These are phyloP conservation scores for Yarrowia yakushimensis DNA, from an alignment of 805 yeast species.

Conservation along the genomic window DNA sequence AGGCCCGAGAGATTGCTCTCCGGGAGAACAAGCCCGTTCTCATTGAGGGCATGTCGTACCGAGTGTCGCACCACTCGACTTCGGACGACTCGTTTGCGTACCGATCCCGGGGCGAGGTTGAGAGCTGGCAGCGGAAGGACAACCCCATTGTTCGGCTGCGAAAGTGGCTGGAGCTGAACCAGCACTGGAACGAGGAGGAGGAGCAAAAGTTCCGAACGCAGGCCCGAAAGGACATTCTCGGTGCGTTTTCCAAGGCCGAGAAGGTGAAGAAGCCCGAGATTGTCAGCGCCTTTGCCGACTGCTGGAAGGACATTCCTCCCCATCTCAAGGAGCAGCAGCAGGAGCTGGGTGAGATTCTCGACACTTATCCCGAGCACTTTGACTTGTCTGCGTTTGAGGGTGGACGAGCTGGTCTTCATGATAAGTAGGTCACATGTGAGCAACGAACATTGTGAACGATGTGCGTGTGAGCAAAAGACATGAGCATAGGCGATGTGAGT, in stretches of 20 bases:
- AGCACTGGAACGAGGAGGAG: constrained; percentile 36
- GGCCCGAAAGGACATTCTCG: constrained; percentile 33
- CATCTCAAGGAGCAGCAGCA: constrained; percentile 33
- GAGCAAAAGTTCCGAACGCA: constrained; percentile 32
- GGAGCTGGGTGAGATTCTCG: constrained; percentile 35
- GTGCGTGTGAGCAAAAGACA: too few species aligned
- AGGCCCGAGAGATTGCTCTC: constrained; percentile 34
- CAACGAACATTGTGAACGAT: too few species aligned
- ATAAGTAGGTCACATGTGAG: not conserved
- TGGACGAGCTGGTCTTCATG: constrained; percentile 32
- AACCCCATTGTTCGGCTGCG: constrained; percentile 38
- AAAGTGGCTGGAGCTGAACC: constrained; percentile 35
- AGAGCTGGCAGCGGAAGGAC: constrained; percentile 38
- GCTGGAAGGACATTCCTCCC: constrained; percentile 31
- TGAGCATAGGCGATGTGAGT: too few species aligned
- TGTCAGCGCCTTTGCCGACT: constrained; percentile 33
- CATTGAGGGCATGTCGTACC: constrained; percentile 40
- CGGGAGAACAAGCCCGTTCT: constrained; percentile 34
- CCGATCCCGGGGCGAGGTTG: constrained; percentile 37
- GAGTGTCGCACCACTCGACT: constrained; percentile 40
- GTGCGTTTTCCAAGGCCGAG: constrained; percentile 36
- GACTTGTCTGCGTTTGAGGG: constrained; percentile 32
- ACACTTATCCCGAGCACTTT: constrained; percentile 35
- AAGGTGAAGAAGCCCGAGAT: constrained; percentile 35
- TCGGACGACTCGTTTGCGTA: constrained; percentile 40